phyloP scores from a whole-genome alignment of 148 eudicot genomes.

The Chenopodium berlandieri region DNA sequence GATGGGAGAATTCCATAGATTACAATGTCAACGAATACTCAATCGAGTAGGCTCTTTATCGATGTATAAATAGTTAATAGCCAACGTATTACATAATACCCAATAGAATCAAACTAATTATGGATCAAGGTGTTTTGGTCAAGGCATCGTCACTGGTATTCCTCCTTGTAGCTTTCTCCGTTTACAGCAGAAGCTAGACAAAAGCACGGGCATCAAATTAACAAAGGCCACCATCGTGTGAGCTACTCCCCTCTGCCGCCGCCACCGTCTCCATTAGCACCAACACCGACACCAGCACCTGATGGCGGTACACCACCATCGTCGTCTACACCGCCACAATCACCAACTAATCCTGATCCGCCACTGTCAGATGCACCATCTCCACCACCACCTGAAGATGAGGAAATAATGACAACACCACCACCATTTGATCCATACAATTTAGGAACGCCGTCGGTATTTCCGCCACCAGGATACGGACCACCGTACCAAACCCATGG shows the following conservation, averaged over 20 bases:
- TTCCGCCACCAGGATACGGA: neutral
- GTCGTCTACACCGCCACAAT: neutral
- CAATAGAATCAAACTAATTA: no score
- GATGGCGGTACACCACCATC: neutral
- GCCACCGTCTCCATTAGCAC: neutral
- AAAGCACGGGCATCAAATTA: neutral
- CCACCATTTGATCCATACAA: neutral
- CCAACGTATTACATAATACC: no score
- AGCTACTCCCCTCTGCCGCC: neutral
- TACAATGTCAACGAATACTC: no score
- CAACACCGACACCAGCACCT: neutral
- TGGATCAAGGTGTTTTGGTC: no score
- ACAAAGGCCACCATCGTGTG: neutral
- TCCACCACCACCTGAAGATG: neutral
- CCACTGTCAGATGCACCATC: neutral
- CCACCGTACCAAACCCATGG: conserved; percentile 23
- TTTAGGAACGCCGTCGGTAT: no score
- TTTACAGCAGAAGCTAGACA: neutral
- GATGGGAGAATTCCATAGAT: no score
- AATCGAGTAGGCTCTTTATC: no score
- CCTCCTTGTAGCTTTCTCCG: no score
- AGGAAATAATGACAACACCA: neutral
- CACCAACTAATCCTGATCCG: no score
- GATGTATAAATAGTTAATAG: no score
- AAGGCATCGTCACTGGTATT: no score